Evolutionary conservation across 2,329 filamentous ascomycete species (phyloP), one percentile per base, ranked within the genome.

Genomic region (Plectosphaerella cucumerina): DNA sequence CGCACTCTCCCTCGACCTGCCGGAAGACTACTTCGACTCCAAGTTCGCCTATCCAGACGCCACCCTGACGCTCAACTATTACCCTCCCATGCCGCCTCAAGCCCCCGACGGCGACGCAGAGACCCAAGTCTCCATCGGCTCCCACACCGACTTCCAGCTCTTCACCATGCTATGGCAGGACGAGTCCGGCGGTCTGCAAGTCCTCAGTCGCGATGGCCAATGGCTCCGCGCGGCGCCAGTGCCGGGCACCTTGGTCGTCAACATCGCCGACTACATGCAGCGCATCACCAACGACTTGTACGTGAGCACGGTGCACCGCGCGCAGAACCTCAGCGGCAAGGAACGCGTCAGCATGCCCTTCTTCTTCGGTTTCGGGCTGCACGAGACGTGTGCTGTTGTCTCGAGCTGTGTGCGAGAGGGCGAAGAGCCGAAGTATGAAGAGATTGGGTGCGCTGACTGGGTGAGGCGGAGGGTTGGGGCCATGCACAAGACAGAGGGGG

Each of bases 11-110:
- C 68, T 85, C 2, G 71, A 73, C 11, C 65, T 84, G 4, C 69
- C 73, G 0, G 81, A 85, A 57, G 59, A 72, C 33, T 76, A 77
- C 50, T 84, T 84, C 58, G 80, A 84, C 53, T 64, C 65, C 3
- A 75, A 80, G 49, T 74, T 76, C 17, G 74, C 70, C 0, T 73
- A 78, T 55, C 81, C 81, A 0, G 80, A 72, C 33, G 70, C 68
- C 8, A 64, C 69, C 5, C 59, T 70, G 17, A 70, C 66, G 3
- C 60, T 75, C 44, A 75, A 75, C 53, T 71, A 70, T 53, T 71
- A 71, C 53, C 67, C 65, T 1, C 60, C 67, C 3, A 60, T 61
- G 17, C 15, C 49, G 12, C 21, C 42, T 3, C 18, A 20, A 2
- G 23, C 26, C 15, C 12, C 22, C 14, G 3, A 22, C n/a, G 21